phyloP scores from a whole-genome alignment of 257 asterid species.

The Striga asiatica region DNA sequence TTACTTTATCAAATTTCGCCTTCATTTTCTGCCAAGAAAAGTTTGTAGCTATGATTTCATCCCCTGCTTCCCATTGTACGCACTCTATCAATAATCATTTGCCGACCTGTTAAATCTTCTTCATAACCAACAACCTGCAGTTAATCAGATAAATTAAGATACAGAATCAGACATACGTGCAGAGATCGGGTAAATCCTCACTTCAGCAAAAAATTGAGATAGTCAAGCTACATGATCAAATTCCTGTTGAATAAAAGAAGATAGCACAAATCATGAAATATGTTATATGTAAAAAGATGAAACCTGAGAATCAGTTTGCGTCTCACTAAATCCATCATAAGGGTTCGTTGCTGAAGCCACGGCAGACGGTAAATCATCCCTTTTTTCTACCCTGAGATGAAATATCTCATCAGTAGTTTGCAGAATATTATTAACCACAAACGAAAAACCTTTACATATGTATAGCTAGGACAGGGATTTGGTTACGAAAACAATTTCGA shows the following conservation, averaged over 20 bases:
- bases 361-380: slow-evolving; percentile 30
- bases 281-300: slow-evolving; percentile 9
- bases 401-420: not conserved
- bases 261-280: not conserved
- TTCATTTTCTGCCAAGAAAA: not conserved
- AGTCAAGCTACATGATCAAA: not conserved
- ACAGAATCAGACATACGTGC: not conserved
- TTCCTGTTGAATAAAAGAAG: slow-evolving; percentile 11
- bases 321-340: slow-evolving; percentile 74
- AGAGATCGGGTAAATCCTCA: no score
- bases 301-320: slow-evolving; percentile 97
- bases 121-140: slow-evolving; percentile 87
- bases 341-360: slow-evolving; percentile 29
- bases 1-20: not conserved
- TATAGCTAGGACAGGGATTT: no score
- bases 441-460: not conserved
- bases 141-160: slow-evolving; percentile 6
- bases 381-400: slow-evolving; percentile 48
- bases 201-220: not conserved
- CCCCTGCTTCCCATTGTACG: slow-evolving; percentile 58
- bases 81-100: slow-evolving; percentile 88
- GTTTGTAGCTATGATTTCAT: slow-evolving; percentile 15
- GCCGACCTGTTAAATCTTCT: slow-evolving; percentile 88
- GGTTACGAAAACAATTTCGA: no score
- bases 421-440: not conserved